Percentiles rank a stretch among this genome's conserved stretches.
Conservation (phyloP, 2,329 filamentous ascomycete genomes). For the Pseudocercospora fuligena region DNA sequence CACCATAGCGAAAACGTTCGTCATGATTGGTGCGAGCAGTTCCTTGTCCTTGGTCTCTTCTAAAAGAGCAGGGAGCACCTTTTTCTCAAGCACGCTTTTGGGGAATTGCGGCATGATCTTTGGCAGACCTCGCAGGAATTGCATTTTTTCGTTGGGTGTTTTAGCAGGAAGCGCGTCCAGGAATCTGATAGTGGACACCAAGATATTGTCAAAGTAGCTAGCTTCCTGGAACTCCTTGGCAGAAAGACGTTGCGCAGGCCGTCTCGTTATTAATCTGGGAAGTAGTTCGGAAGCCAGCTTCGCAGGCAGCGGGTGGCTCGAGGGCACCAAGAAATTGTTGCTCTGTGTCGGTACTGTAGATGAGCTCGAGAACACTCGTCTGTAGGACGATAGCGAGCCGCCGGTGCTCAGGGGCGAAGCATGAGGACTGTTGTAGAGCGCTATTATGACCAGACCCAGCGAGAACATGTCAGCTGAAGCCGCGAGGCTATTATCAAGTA, state of each 20-base stretch:
- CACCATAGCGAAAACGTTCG: constrained; percentile 91
- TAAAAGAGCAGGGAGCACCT: constrained; percentile 83
- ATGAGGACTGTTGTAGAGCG: constrained; percentile 95
- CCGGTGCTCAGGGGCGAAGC: constrained; percentile 82
- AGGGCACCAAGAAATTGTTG: constrained; percentile 77
- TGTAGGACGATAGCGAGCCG: constrained; percentile 81
- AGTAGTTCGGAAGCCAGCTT: constrained; percentile 78
- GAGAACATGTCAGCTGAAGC: constrained; percentile 91
- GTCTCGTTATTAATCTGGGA: constrained; percentile 81
- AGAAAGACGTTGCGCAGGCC: constrained; percentile 84
- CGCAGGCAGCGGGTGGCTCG: constrained; percentile 75
- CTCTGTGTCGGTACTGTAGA: constrained; percentile 75
- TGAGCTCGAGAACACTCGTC: constrained; percentile 77
- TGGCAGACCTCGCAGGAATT: constrained; percentile 86
- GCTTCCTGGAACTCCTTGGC: constrained; percentile 93
- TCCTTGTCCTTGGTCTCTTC: constrained; percentile 95
- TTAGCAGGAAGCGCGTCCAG: constrained; percentile 90
- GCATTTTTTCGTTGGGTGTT: constrained; percentile 84
- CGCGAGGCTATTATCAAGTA: constrained; percentile 86
- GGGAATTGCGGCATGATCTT: constrained; percentile 91
- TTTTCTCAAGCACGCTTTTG: constrained; percentile 91
- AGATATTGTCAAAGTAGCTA: constrained; percentile 94
- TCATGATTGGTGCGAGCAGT: constrained; percentile 79
- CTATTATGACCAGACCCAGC: constrained; percentile 82
- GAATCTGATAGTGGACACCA: constrained; percentile 95